These are phyloP conservation scores for Zangia roseola DNA, from an alignment of 768 basidiomycete genomes.

Conservation along the genomic window DNA sequence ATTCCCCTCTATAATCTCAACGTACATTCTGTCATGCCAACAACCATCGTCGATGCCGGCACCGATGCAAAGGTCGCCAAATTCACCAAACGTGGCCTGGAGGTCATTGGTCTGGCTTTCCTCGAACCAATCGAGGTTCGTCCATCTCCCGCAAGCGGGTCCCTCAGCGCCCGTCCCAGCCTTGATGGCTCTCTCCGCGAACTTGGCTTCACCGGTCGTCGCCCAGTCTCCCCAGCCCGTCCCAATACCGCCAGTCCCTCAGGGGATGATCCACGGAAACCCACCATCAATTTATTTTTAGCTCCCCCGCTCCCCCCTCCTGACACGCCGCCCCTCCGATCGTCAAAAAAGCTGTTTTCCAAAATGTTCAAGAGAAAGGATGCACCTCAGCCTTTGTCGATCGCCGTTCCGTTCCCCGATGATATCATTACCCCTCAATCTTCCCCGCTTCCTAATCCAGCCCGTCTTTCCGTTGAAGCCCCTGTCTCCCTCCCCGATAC, in stretches of 20 bases:
- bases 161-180: slow-evolving; percentile 26
- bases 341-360: slow-evolving; percentile 61
- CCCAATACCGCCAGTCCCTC: slow-evolving; percentile 1
- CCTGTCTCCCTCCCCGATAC: slow-evolving; percentile 10
- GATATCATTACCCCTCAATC: slow-evolving; percentile 17
- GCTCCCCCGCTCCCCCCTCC: slow-evolving; percentile 15
- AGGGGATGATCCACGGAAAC: neutral
- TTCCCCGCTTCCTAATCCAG: slow-evolving; percentile 9
- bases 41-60: slow-evolving; percentile 83
- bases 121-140: slow-evolving; percentile 81
- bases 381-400: slow-evolving; percentile 14
- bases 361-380: slow-evolving; percentile 67
- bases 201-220: slow-evolving; percentile 14
- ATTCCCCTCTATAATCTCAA: slow-evolving; percentile 86
- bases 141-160: slow-evolving; percentile 24
- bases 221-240: slow-evolving; percentile 10
- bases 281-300: slow-evolving; percentile 15
- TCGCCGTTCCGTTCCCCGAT: slow-evolving; percentile 29
- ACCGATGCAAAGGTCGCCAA: slow-evolving; percentile 84
- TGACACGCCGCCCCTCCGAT: slow-evolving; percentile 32
- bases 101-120: slow-evolving; percentile 74
- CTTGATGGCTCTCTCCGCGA: slow-evolving; percentile 25
- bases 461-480: slow-evolving; percentile 18
- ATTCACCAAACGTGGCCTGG: slow-evolving; percentile 70
- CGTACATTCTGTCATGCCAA: slow-evolving; percentile 85